Evolutionary conservation across 768 basidiomycete genomes (phyloP), one percentile per base, ranked within the genome.

Genomic region (Paxillus ammoniavirescens): DNA sequence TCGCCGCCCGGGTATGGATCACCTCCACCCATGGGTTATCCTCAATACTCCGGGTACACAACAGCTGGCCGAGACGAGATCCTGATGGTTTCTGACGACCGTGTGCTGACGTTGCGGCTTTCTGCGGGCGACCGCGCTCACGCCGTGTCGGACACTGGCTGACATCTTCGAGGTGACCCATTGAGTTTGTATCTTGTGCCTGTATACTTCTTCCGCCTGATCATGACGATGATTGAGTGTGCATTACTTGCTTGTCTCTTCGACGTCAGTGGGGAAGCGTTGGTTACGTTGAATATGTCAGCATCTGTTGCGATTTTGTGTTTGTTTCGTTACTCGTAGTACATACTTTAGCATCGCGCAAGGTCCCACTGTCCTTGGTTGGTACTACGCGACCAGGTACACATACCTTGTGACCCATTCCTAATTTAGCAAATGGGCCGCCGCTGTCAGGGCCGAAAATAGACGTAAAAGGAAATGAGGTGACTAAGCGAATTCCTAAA

Each of bases 81-180:
- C 65, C 73, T 96, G 57, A 84, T 95, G 71, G 89, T 92, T 35
- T 92, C 90, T 4, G 94, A 95, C 61, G 93, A 96, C 71, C 82
- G 88, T 33, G 84, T 93, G 54, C 73, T 93, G 65, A 80, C 85
- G 41, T 69, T 93, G 50, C 82, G 85, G 45, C 73, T 86, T 57
- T 70, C 76, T 53, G 66, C 73, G 14, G 56, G 58, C 35, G 55
- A 55, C 26, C 59, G 62, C 36, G 44, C 18, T 10, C 58, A 53
- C 18, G 47, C 58, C 17, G 45, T 6, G 15, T 60, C 53, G n/a
- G 52, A 57, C 41, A 30, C 49, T 41, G 45, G 8, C 36, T 54
- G 43, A 44, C 61, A 40, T 61, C 53, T 33, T 65, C 57, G 42
- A 58, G 57, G 33, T 57, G 55, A 56, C 42, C 58, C 12, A 5